phyloP scores from a whole-genome alignment of 225 moss, liverwort and hornwort genomes.

The Neckera pumila region DNA sequence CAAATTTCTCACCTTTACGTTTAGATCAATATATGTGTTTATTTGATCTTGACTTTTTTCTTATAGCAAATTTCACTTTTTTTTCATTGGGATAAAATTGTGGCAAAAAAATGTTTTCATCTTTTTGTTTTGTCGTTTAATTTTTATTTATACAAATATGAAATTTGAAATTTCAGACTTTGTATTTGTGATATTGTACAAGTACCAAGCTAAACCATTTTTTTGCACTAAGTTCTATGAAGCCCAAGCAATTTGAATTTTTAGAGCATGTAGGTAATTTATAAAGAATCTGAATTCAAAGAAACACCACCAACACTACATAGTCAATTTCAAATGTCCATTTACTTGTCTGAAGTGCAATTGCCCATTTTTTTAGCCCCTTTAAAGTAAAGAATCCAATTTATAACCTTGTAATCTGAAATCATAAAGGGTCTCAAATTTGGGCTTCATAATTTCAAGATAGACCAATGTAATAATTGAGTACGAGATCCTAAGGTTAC shows the following conservation, averaged over 20 bases:
- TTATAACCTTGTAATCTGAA: neutral
- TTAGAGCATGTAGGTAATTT: too few relatives aligned
- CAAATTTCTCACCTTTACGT: accelerated
- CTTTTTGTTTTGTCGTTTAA: accelerated
- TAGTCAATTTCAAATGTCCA: neutral
- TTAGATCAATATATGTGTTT: accelerated
- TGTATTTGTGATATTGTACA: neutral
- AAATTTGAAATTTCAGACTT: neutral
- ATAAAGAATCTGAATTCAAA: neutral
- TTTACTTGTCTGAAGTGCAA: neutral
- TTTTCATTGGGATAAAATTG: neutral
- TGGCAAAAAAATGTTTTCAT: accelerated
- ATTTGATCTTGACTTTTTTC: neutral
- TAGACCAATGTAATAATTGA: neutral
- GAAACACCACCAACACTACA: neutral
- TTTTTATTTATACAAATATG: neutral
- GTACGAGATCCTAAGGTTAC: accelerated
- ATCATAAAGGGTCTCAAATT: neutral
- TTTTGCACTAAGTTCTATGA: neutral
- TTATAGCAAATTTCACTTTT: accelerated
- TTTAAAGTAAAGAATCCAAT: neutral
- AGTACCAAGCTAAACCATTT: neutral
- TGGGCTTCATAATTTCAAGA: neutral
- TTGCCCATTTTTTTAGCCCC: accelerated
- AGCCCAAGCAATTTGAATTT: neutral